A percentile compares a stretch with the other conserved stretches of the same genome.
Conservation (phyloP, 257 asterid genomes). For the Lycium ferocissimum region DNA sequence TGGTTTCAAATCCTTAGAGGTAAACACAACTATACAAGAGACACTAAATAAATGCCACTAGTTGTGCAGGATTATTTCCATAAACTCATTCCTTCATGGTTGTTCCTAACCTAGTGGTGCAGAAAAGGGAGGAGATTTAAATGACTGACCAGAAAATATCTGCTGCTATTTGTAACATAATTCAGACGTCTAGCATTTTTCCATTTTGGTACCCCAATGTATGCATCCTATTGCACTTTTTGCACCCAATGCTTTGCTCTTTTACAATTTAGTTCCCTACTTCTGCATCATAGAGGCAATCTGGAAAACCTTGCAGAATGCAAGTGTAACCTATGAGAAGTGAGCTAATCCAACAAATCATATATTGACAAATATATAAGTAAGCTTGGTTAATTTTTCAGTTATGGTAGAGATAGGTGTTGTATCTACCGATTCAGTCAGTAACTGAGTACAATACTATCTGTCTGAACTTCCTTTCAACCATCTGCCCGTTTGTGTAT, state of each 20-base stretch:
- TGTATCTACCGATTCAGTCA: background rate
- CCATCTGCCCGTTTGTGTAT: background rate
- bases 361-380: background rate
- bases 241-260: background rate
- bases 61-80: background rate
- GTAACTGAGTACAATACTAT: conserved; percentile 1
- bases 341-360: conserved; percentile 15
- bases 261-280: background rate
- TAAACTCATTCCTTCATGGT: background rate
- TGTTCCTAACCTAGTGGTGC: background rate
- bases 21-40: background rate
- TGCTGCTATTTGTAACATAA: background rate
- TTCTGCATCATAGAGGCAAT: background rate
- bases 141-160: background rate
- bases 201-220: background rate
- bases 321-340: background rate
- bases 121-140: background rate
- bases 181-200: background rate
- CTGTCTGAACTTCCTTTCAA: conserved; percentile 22
- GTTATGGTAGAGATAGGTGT: conserved; percentile 2
- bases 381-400: conserved; percentile 7
- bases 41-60: background rate
- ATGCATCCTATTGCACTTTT: background rate
- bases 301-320: background rate
- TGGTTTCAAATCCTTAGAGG: conserved; percentile 10